Evolutionary conservation across 495 filamentous ascomycete genomes (phyloP), one percentile per base, ranked within the genome.

Genomic region (Pseudevernia furfuracea): DNA sequence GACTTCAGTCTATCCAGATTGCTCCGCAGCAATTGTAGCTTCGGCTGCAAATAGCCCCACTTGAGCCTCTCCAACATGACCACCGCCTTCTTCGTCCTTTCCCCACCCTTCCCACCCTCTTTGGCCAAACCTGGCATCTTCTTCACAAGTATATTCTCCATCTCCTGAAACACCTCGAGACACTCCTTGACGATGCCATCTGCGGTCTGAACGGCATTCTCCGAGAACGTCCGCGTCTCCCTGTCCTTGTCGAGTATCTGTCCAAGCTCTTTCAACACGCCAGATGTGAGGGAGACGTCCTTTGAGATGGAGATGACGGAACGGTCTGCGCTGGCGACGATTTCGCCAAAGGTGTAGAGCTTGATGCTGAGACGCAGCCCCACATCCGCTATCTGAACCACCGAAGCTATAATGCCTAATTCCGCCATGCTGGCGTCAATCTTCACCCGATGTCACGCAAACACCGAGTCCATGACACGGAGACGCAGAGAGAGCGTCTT

Each of bases 1-100:
- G 67, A 68, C 61, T 77, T 79, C 43, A 79, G 59, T 38, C 71
- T 71, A 30, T 78, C 76, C 32, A 78, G 61, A 43, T 75, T 71
- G 4, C 36, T 52, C 17, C 69, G 66, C 11, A 78, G 56, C 15
- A 67, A 46, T 36, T 73, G 56, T 34, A 78, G 44, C n/a, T 69
- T 68, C 8, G 68, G 68, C 63, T 73, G 69, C 34, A 70, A 58
- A 41, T 71, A 59, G 15, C 64, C 66, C 38, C 71, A 67, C 28
- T 64, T 60, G 9, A 76, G 6, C 32, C 68, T 71, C 49, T 61
- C 59, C 30, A 69, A 64, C 19, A 61, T 17, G 12, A 39, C 23
- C 38, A 23, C 62, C 21, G 60, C 15, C 43, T 48, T 61, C 30
- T 55, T 43, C 17, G 52, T 7, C 10, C 52, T 55, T 7, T 34